phyloP scores from a whole-genome alignment of 1,284 basidiomycete genomes.

The Trichosporon sp. region DNA sequence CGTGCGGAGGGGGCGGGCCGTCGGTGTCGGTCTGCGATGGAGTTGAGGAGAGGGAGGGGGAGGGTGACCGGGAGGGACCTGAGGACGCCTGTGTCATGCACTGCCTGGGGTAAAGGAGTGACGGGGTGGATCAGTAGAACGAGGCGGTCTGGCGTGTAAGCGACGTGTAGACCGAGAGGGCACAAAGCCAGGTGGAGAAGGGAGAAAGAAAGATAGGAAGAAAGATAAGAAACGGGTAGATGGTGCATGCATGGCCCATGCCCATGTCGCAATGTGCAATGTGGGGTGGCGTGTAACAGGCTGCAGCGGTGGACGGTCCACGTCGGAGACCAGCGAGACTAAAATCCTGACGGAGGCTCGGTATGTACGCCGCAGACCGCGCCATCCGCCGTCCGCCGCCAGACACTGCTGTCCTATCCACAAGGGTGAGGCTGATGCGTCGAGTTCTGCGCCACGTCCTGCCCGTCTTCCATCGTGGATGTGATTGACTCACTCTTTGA shows the following conservation, averaged over 20 bases:
- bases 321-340: not conserved
- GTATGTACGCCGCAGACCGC: not conserved
- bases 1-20: not conserved
- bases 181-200: conserved; percentile 12
- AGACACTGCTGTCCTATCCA: no score
- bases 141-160: not conserved
- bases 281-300: not conserved
- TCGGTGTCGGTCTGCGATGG: not conserved
- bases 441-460: not conserved
- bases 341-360: conserved; percentile 8
- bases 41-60: not conserved
- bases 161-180: conserved; percentile 4
- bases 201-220: not conserved
- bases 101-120: conserved; percentile 9
- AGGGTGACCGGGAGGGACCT: conserved; percentile 3
- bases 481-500: not conserved
- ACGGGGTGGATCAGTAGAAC: conserved; percentile 8
- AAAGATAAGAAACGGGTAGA: not conserved
- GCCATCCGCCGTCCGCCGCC: no score
- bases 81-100: conserved; percentile 15
- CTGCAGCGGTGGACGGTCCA: not conserved
- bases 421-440: not conserved
- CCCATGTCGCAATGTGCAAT: not conserved
- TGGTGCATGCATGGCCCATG: not conserved
- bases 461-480: not conserved